phyloP scores from a whole-genome alignment of 1,284 basidiomycete species.

The Stygiomarasmius scandens region DNA sequence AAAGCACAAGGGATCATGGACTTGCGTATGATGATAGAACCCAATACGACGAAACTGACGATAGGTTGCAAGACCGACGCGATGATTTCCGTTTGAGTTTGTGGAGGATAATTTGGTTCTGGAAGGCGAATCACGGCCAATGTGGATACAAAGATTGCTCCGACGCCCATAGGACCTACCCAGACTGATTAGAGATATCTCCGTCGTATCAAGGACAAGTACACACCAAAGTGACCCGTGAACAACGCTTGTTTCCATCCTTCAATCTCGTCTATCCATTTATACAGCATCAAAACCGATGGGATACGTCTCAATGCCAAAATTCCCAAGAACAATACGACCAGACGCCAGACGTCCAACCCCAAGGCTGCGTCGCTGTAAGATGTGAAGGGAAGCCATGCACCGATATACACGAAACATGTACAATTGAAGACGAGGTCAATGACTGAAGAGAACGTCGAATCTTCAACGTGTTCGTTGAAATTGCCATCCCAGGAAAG shows the following conservation, averaged over 20 bases:
- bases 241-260: conserved; percentile 83
- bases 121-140: conserved; percentile 74
- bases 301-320: conserved; percentile 79
- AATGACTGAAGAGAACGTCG: conserved; percentile 88
- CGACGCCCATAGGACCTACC: conserved; percentile 74
- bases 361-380: conserved; percentile 70
- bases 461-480: conserved; percentile 81
- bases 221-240: conserved; percentile 81
- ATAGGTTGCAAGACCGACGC: conserved; percentile 76
- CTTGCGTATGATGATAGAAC: conserved; percentile 82
- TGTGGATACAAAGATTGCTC: conserved; percentile 85
- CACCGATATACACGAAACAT: conserved; percentile 79
- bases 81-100: conserved; percentile 69
- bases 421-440: conserved; percentile 85
- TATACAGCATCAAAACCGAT: conserved; percentile 71
- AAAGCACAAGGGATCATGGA: too few species aligned
- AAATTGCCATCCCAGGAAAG: conserved; percentile 96
- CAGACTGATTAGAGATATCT: conserved; percentile 8
- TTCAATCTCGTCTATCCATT: conserved; percentile 82
- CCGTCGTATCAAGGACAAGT: not conserved
- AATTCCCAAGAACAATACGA: conserved; percentile 68
- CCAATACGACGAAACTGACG: conserved; percentile 82
- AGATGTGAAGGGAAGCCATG: conserved; percentile 80
- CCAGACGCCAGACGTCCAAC: conserved; percentile 74
- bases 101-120: conserved; percentile 56